A percentile compares a stretch with the other conserved stretches of the same genome.
Conservation (phyloP, 345 rosid genomes). For the Rubroshorea leprosula region DNA sequence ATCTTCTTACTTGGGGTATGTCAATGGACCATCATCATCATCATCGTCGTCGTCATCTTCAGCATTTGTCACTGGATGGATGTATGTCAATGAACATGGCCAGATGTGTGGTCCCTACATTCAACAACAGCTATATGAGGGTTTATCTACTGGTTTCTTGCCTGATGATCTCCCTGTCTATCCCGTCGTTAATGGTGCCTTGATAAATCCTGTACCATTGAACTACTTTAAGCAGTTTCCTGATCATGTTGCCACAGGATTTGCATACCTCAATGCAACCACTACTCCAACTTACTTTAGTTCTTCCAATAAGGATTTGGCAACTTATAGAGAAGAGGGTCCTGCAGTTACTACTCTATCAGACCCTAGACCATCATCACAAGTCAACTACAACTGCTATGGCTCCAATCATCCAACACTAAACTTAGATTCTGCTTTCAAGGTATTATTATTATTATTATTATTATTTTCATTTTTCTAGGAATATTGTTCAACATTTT, state of each 20-base stretch:
- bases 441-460: conserved; percentile 40
- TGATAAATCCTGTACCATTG: conserved; percentile 63
- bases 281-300: conserved; percentile 19
- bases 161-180: conserved; percentile 84
- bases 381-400: conserved; percentile 20
- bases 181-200: conserved; percentile 57
- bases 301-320: conserved; percentile 23
- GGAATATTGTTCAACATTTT: not conserved
- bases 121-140: conserved; percentile 76
- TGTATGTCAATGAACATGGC: conserved; percentile 73
- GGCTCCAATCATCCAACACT: conserved; percentile 24
- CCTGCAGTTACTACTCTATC: conserved; percentile 19
- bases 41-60: conserved; percentile 30
- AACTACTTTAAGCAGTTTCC: conserved; percentile 87
- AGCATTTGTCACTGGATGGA: conserved; percentile 77
- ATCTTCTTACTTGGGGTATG: conserved; percentile 28
- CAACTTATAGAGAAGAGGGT: conserved; percentile 27
- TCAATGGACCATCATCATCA: conserved; percentile 19
- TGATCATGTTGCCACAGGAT: conserved; percentile 79
- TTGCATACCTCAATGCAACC: conserved; percentile 43
- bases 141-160: conserved; percentile 74
- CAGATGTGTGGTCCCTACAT: conserved; percentile 95
- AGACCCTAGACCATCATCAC: conserved; percentile 26
- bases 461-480: conserved; percentile 4
- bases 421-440: conserved; percentile 27